phyloP scores from a whole-genome alignment of 176 grass and related monocot genomes.

The Carex scoparia region DNA sequence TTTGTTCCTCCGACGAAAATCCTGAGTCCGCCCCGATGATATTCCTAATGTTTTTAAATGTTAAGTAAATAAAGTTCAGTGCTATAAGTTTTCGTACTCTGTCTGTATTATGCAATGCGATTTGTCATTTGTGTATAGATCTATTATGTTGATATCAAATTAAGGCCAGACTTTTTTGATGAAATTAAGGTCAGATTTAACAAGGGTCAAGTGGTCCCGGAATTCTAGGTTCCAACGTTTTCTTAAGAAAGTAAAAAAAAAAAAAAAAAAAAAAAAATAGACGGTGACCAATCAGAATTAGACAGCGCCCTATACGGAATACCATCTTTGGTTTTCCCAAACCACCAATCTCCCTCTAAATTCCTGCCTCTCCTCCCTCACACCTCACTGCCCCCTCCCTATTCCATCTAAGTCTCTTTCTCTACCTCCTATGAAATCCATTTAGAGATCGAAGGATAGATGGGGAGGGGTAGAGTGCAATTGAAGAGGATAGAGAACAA shows the following conservation, averaged over 20 bases:
- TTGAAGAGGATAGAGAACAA: constrained; percentile 94
- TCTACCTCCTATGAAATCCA: not conserved
- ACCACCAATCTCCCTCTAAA: not conserved
- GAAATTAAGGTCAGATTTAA: no score
- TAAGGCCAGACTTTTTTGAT: no score
- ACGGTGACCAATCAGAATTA: not conserved
- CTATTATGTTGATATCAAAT: no score
- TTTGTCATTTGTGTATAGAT: no score
- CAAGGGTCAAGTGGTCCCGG: no score
- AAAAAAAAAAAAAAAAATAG: not conserved
- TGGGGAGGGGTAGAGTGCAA: constrained; percentile 78
- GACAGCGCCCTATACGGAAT: not conserved
- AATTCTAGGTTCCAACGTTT: not conserved
- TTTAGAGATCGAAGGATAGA: not conserved
- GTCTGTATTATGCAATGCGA: no score
- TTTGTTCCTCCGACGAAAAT: no score
- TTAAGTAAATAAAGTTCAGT: no score
- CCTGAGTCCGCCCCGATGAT: no score
- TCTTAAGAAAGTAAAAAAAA: not conserved
- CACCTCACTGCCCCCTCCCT: not conserved
- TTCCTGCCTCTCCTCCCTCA: constrained; percentile 10
- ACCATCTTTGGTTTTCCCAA: not conserved
- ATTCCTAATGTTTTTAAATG: no score
- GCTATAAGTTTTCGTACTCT: no score
- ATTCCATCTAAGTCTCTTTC: not conserved